Evolutionary conservation across 139 green algal genomes (phyloP).

Genomic region (Closterium sp.): DNA sequence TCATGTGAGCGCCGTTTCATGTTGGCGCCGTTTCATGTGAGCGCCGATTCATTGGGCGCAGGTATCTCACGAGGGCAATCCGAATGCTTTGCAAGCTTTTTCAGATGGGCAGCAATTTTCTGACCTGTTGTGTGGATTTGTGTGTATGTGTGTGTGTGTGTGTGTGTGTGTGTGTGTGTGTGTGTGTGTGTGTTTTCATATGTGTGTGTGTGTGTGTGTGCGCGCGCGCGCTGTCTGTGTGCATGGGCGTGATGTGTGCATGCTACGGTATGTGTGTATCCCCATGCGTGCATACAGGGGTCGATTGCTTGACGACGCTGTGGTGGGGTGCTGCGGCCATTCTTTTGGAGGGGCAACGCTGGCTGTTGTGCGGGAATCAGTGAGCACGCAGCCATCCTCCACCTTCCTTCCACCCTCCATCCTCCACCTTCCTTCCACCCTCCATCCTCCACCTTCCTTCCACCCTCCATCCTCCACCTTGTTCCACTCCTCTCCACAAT

Average conservation of each 20-base stretch:
- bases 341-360: slow-evolving; percentile 27
- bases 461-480: not conserved
- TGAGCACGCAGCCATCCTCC: not conserved
- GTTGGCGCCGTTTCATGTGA: no score
- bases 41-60: no score
- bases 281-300: not conserved
- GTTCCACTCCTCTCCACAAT: not conserved
- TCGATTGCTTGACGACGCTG: slow-evolving; percentile 15
- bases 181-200: not conserved
- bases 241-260: no score
- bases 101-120: no score
- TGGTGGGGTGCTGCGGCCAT: slow-evolving; percentile 28
- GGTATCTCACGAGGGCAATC: no score
- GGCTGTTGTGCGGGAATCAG: slow-evolving; percentile 2
- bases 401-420: no score
- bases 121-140: no score
- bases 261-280: not conserved
- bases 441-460: not conserved
- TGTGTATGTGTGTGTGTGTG: no score
- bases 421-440: not conserved
- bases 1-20: no score
- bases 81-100: no score
- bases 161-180: no score
- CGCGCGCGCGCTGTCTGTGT: not conserved
- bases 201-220: not conserved